Base-by-base conservation (phyloP, 1,139 yeast genomes). In the Scheffersomyces quercinus region DNA sequence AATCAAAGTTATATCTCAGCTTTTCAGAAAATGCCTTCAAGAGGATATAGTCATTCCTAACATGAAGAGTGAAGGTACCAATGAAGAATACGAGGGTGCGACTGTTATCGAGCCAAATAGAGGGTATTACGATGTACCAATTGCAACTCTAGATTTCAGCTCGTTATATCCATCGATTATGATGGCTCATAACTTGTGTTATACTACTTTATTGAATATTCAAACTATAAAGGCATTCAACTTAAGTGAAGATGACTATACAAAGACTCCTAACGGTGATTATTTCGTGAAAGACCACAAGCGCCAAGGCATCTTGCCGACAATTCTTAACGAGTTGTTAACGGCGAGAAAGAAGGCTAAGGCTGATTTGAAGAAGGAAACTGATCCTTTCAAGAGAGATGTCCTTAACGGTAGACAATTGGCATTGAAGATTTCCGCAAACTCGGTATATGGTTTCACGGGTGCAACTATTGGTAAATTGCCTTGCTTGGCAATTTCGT, bases 161-260 rank as follows among this genome's bases (percentile, higher is more conserved):
- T 89, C 97, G 38, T 78, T 95, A 75, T 95, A 95, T 65, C 99
- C 99, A 5, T 88, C 97, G 47, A 95, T 95, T 58, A 95, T 95
- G 98, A 93, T 93, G 98, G 99, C 99, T 0, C 99, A 95, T 64
- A 95, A 95, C 63, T 73, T 95, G 46, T 95, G 99, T 64, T 95
- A 95, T 64, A 93, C 99, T 0, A 91, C 99, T 0, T 69, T 93
- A 36, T 67, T 93, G 42, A 86, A 81, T 53, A 81, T 79, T 49
- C 80, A 78, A 36, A 80, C 95, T 0, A 86, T 90, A 33, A 80
- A 82, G 35, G 76, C 87, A 38, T 75, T 85, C 47, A 73, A 73
- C 0, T 69, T 95, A 36, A 72, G 77, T 34, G 83, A 85, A 52
- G 83, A 80, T 40, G 98, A 95, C 59, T 95, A 93, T 62, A 84